Base-by-base conservation (phyloP, 352 stramenopile species). In the Phytophthora rubi region DNA sequence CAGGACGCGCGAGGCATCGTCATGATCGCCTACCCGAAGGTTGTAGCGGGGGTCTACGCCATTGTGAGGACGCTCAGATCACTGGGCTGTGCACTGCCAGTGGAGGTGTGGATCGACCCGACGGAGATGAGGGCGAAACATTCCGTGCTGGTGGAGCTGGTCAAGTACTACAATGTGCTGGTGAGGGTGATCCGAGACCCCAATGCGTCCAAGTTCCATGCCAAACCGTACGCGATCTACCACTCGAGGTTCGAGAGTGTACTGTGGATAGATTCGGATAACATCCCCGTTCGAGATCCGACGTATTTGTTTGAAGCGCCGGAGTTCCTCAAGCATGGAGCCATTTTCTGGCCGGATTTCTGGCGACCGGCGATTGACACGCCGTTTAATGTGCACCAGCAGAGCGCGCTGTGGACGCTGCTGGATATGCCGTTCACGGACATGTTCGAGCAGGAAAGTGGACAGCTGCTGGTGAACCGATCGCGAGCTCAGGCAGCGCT, bases 331-430 rank as follows among this genome's bases (percentile, higher is more conserved):
- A 70, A 71, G 42, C 70, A 77, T 35, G 88, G 88, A 47, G 86
- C 88, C 13, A 77, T 96, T 7, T 96, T 96, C 71, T 96, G 88
- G 88, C 88, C 88, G 6, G 88, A 96, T 63, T 96, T 94, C 53
- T 96, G 88, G 88, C 79, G 83, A 45, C 85, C 86, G 6, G 23
- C 63, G 21, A 62, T 79, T 39, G 80, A 79, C 26, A 94, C 84
- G 8, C 77, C 77, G 2, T 95, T 94, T 64, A 93, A 94, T 51
- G 74, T 96, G 7, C 82, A 94, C 0, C 66, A 89, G 53, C 83
- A 92, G 48, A 92, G 78, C 56, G 76, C 64, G 7, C 39, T 96
- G 45, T 96, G 88, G 88, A 58, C 80, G 7, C 47, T 93, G 48
- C 62, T 96, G 13, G 85, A 92, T 70, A 93, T 94, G 80, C 87